phyloP scores from a whole-genome alignment of 331 rosid genomes.

The Telfairia occidentalis region DNA sequence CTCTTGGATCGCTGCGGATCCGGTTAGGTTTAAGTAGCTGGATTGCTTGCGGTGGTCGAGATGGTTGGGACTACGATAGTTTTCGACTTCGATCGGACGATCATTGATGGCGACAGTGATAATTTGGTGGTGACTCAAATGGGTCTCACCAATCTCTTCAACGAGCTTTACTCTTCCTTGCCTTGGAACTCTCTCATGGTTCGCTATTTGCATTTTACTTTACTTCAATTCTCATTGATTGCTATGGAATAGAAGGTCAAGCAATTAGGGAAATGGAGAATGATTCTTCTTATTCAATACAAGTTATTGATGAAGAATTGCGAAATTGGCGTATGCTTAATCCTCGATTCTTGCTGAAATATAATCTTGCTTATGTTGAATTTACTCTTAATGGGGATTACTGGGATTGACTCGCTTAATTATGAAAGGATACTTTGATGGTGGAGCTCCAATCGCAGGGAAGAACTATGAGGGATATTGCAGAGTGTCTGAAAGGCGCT shows the following conservation, averaged over 20 bases:
- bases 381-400: background rate
- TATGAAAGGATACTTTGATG: constrained; percentile 42
- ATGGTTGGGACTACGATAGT: constrained; percentile 43
- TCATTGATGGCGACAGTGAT: constrained; percentile 83
- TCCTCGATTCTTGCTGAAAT: background rate
- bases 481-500: constrained; percentile 39
- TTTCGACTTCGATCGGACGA: constrained; percentile 70
- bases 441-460: constrained; percentile 55
- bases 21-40: background rate
- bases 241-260: background rate
- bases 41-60: background rate
- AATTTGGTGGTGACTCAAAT: constrained; percentile 45
- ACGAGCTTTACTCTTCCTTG: constrained; percentile 36
- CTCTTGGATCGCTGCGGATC: constrained; percentile 10
- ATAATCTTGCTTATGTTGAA: background rate
- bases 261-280: background rate
- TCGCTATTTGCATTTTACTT: background rate
- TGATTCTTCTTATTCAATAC: background rate
- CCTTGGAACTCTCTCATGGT: constrained; percentile 81
- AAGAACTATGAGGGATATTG: constrained; percentile 26
- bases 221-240: background rate
- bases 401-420: background rate
- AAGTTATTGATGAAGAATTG: background rate
- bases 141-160: constrained; percentile 49
- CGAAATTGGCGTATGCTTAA: background rate